A percentile compares a stretch with the other conserved stretches of the same genome.
These are phyloP conservation scores for Kodamaea sp. DNA, from an alignment of 1,139 yeast species.

Conservation along the genomic window DNA sequence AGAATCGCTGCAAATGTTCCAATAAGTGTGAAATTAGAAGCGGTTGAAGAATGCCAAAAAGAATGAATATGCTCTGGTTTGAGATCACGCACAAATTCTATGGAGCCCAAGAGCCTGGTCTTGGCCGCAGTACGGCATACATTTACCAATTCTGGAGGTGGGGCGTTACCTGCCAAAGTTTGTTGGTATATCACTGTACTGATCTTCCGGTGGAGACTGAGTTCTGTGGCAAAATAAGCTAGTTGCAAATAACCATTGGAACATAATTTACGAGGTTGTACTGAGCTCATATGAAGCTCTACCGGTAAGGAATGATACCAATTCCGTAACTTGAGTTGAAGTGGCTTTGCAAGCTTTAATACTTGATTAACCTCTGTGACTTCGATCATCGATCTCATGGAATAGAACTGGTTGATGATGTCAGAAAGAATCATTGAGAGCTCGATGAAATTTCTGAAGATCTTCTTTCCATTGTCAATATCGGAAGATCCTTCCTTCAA, in stretches of 20 bases:
- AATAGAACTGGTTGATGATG: conserved; percentile 67
- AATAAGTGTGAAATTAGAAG: conserved; percentile 74
- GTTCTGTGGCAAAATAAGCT: conserved; percentile 80
- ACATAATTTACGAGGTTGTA: conserved; percentile 60
- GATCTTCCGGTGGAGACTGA: conserved; percentile 79
- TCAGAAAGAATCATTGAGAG: conserved; percentile 72
- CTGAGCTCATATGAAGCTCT: conserved; percentile 63
- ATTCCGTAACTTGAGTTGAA: conserved; percentile 72
- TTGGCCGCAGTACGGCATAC: conserved; percentile 86
- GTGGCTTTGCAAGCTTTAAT: conserved; percentile 76
- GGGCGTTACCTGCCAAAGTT: conserved; percentile 38
- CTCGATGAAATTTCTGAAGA: conserved; percentile 70
- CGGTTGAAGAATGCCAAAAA: conserved; percentile 84
- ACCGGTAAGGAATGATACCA: conserved; percentile 85
- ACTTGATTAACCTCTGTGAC: conserved; percentile 63
- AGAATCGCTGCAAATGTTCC: conserved; percentile 85
- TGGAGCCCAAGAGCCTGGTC: conserved; percentile 76
- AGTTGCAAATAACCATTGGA: conserved; percentile 77
- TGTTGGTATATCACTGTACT: conserved; percentile 57
- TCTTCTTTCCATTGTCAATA: conserved; percentile 68
- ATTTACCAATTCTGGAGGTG: conserved; percentile 57
- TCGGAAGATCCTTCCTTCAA: conserved; percentile 64
- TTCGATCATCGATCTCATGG: conserved; percentile 62
- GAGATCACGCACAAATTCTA: conserved; percentile 74
- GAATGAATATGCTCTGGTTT: conserved; percentile 82